Evolutionary conservation across 2,329 filamentous ascomycete species (phyloP).

Genomic region (Ramichloridium luteum): DNA sequence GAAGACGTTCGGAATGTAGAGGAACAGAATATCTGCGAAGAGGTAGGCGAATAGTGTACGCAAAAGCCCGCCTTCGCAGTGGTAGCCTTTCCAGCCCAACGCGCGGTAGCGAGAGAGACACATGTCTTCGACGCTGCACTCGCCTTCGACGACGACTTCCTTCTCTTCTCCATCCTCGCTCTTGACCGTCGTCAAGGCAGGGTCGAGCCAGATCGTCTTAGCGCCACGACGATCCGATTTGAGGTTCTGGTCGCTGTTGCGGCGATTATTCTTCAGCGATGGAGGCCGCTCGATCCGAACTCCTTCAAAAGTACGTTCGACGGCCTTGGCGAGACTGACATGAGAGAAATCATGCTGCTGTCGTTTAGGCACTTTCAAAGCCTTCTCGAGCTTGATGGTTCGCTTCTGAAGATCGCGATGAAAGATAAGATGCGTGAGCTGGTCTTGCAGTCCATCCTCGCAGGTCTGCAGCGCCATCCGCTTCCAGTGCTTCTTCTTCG

Average conservation of each 20-base stretch:
- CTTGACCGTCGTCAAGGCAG: constrained; percentile 9
- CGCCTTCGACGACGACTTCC: constrained; percentile 34
- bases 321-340: constrained; percentile 61
- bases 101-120: constrained; percentile 75
- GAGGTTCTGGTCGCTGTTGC: constrained; percentile 24
- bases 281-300: constrained; percentile 49
- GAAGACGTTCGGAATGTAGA: constrained; percentile 92
- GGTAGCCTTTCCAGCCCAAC: constrained; percentile 86
- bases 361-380: constrained; percentile 67
- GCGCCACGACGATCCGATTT: constrained; percentile 34
- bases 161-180: neutral
- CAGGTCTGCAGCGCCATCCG: constrained; percentile 65
- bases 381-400: constrained; percentile 78
- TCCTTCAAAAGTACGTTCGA: constrained; percentile 64
- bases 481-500: constrained; percentile 74
- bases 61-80: constrained; percentile 81
- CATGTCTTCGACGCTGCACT: constrained; percentile 89
- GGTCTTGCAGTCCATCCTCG: constrained; percentile 74
- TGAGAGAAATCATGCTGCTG: constrained; percentile 89
- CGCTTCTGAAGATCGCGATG: constrained; percentile 93
- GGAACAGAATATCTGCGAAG: constrained; percentile 85
- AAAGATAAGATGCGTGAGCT: constrained; percentile 79
- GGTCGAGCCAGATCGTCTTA: constrained; percentile 83
- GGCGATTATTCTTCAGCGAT: constrained; percentile 12
- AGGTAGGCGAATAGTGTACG: constrained; percentile 75